Evolutionary conservation across 441 rosid species (phyloP).

Genomic region (Cnidoscolus chayamansa): DNA sequence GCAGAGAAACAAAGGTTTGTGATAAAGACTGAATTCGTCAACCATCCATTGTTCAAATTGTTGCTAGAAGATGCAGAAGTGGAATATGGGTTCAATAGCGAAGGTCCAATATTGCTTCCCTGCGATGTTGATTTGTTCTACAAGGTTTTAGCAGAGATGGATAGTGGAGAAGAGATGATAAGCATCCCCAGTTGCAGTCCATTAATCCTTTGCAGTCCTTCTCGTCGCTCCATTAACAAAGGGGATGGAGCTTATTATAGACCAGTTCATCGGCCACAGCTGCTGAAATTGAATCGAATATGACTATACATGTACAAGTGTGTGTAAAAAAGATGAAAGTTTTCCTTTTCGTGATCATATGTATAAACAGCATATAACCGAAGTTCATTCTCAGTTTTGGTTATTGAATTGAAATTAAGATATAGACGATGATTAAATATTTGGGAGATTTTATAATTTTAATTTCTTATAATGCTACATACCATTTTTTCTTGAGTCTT

Average conservation of each 20-base stretch:
- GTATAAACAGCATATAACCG: too few species aligned
- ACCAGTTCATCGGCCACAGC: conserved; percentile 26
- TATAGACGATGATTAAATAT: too few species aligned
- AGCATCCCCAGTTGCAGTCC: conserved; percentile 26
- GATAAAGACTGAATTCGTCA: conserved; percentile 46
- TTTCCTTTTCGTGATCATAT: not conserved
- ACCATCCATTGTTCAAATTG: conserved; percentile 53
- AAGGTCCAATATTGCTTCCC: conserved; percentile 61
- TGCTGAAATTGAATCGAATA: conserved; percentile 35
- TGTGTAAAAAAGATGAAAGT: not conserved
- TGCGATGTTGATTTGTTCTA: conserved; percentile 50
- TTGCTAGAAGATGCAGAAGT: conserved; percentile 64
- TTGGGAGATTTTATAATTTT: too few species aligned
- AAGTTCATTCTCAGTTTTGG: too few species aligned
- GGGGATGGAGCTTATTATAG: conserved; percentile 26
- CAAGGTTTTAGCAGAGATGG: conserved; percentile 43
- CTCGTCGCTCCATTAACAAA: conserved; percentile 20
- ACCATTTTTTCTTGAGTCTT: too few species aligned
- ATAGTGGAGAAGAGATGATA: conserved; percentile 16
- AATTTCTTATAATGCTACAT: too few species aligned
- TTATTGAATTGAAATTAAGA: too few species aligned
- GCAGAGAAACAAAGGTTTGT: conserved; percentile 47
- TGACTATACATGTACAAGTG: not conserved
- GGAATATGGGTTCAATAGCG: conserved; percentile 50
- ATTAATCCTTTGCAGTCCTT: conserved; percentile 29